Evolutionary conservation across 352 stramenopile species (phyloP), one percentile per base, ranked within the genome.

Genomic region (Globisporangium radiosum): DNA sequence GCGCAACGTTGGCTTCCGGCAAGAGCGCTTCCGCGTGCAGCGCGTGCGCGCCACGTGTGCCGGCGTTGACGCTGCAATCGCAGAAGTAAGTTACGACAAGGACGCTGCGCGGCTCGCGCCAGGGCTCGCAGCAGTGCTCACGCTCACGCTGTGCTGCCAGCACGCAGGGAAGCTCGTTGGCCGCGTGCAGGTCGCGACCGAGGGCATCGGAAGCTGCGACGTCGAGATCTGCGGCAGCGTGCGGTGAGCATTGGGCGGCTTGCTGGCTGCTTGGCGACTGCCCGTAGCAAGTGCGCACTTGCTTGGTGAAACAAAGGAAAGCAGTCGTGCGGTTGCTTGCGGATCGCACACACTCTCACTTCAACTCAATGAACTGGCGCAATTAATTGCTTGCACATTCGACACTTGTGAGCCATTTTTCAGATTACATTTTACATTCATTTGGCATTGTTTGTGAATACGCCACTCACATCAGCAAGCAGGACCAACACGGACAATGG

Each of bases 11-110:
- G 80, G 78, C 4, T 72, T 64, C 38, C 80, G 71, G 54, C 73
- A 88, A 48, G 76, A 92, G 43, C 82, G 80, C 7, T 92, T 86
- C 52, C 80, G 80, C 17, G 76, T 88, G 5, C 73, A 82, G 38
- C 57, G 65, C n/a, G 60, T 88, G 7, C 59, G 51, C 7, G 75
- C 70, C 5, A 76, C 72, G 4, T 72, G 68, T 55, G 73, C 71
- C 13, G 70, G 70, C 5, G 67, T 73, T 14, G 60, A 69, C 0
- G 79, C 80, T 0, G 63, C 54, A 2, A 79, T 87, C 9, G 73
- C 78, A 3, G 66, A 86, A 53, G 76, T 70, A 9, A 74, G 58
- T 25, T 89, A 85, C 59, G 76, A 92, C 45, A 82, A 72, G 38
- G 75, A 89, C 33, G 61, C 69, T 5, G 78, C 76, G 25, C 73